A percentile compares a stretch with the other conserved stretches of the same genome.
Conservation (phyloP, 2,329 filamentous ascomycete species). For the Myriosclerotinia curreyana region DNA sequence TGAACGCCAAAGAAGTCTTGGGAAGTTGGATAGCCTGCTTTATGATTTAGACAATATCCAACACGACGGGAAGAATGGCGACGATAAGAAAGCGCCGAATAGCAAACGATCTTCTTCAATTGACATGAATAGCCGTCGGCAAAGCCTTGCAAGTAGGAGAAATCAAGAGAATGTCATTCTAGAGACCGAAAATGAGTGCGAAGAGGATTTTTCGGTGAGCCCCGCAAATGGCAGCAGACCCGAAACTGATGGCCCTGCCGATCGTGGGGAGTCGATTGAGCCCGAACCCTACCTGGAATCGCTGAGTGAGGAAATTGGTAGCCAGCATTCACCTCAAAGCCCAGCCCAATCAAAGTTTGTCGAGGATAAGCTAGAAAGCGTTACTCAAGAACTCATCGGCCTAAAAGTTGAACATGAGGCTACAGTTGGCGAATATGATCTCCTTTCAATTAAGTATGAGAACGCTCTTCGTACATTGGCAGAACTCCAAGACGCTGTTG, state of each 20-base stretch:
- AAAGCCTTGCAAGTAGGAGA: slow-evolving; percentile 52
- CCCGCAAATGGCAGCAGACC: slow-evolving; percentile 29
- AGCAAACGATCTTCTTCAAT: slow-evolving; percentile 44
- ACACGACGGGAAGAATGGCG: slow-evolving; percentile 50
- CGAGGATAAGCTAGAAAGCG: slow-evolving; percentile 85
- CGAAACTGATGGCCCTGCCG: slow-evolving; percentile 38
- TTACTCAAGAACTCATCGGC: slow-evolving; percentile 88
- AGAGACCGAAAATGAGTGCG: slow-evolving; percentile 44
- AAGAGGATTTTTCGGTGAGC: slow-evolving; percentile 26
- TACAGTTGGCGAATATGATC: slow-evolving; percentile 75
- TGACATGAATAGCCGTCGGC: slow-evolving; percentile 48
- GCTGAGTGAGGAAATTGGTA: slow-evolving; percentile 37
- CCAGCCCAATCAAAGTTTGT: slow-evolving; percentile 82
- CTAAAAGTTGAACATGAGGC: slow-evolving; percentile 87
- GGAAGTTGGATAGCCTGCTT: slow-evolving; percentile 88
- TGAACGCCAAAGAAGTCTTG: slow-evolving; percentile 89
- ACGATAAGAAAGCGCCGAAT: slow-evolving; percentile 44
- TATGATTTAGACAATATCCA: slow-evolving; percentile 83
- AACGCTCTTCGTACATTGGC: slow-evolving; percentile 78
- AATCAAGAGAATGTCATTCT: slow-evolving; percentile 55
- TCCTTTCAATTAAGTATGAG: slow-evolving; percentile 85
- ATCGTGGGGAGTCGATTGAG: slow-evolving; percentile 41
- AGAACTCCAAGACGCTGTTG: slow-evolving; percentile 79
- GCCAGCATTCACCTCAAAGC: slow-evolving; percentile 50
- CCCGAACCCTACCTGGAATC: slow-evolving; percentile 38